Conservation (phyloP, 2,329 filamentous ascomycete species). For the Botrytis fragariae region DNA sequence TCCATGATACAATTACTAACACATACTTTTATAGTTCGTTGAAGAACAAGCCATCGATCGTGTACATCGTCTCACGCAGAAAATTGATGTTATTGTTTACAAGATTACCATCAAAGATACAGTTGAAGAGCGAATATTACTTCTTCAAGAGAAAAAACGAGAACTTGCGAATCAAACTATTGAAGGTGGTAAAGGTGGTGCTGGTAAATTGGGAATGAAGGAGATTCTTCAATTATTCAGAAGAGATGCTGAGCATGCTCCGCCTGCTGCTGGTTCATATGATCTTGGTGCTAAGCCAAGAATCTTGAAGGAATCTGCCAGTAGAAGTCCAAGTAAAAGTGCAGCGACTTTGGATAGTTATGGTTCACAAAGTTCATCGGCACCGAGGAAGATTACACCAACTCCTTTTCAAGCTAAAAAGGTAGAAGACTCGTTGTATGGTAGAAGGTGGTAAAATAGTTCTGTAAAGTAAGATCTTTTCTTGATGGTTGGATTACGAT, state of each 20-base stretch:
- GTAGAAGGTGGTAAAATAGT: constrained; percentile 35
- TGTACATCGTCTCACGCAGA: constrained; percentile 97
- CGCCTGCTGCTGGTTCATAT: constrained; percentile 26
- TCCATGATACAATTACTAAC: constrained; percentile 21
- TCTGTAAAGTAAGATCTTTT: neutral
- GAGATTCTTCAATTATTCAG: constrained; percentile 87
- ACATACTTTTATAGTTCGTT: constrained; percentile 65
- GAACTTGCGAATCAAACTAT: constrained; percentile 89
- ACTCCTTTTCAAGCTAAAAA: constrained; percentile 20
- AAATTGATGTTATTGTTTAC: constrained; percentile 90
- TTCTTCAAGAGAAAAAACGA: constrained; percentile 89
- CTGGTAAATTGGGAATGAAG: constrained; percentile 83
- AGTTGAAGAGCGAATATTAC: constrained; percentile 93
- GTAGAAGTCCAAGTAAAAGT: constrained; percentile 12
- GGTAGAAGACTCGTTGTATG: constrained; percentile 36
- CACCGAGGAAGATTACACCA: constrained; percentile 27
- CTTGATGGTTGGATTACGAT: neutral
- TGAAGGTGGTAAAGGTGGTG: constrained; percentile 70
- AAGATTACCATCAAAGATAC: constrained; percentile 83
- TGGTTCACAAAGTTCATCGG: constrained; percentile 18
- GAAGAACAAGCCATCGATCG: constrained; percentile 99
- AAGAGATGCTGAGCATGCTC: constrained; percentile 37
- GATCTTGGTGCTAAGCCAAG: constrained; percentile 33
- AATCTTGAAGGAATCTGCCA: constrained; percentile 34
- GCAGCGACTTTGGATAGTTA: constrained; percentile 12